Evolutionary conservation across 805 yeast genomes (phyloP), one percentile per base, ranked within the genome.

Genomic region (Pichia kluyveri): DNA sequence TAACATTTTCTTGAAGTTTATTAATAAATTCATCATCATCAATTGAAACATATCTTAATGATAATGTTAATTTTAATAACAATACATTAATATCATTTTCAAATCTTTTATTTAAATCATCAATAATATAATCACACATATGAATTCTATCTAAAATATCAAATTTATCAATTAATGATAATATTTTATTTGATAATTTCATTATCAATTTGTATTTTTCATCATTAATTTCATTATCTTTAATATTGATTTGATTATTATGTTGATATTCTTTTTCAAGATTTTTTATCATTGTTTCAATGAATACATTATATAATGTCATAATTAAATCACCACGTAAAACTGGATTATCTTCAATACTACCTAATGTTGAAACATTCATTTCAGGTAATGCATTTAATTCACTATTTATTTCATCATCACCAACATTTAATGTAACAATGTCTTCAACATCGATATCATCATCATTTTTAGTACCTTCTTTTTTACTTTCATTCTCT

Each of bases 291-390:
- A 81, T 55, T 4, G 76, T 68, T 57, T 80, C 65, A 68, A 81
- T 69, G 48, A 82, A 80, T 58, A 80, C 67, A 70, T 91, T 80
- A 70, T 81, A 79, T 54, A 91, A 74, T 0, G 86, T 75, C 48
- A 83, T 63, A 1, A 85, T 85, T 47, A 85, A 72, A 58, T 83
- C 88, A 48, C 93, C 91, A 51, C 76, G 75, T 49, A 85, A 62
- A 0, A 88, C 91, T 8, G 91, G 90, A 57, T 84, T 85, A 27
- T 87, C 78, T 43, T 86, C 95, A n/a, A 83, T 82, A 52, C 81
- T 80, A 27, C 96, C 97, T 55, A 90, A 71, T 73, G 87, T 81
- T 57, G 80, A 82, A 70, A 87, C 73, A 60, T 89, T 93, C 32
- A 89, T 86, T 54, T 89, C 96, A 0, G 97, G 96, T 52, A 90